Evolutionary conservation across 805 yeast genomes (phyloP).

Genomic region (Vanderwaltozyma tropicalis): DNA sequence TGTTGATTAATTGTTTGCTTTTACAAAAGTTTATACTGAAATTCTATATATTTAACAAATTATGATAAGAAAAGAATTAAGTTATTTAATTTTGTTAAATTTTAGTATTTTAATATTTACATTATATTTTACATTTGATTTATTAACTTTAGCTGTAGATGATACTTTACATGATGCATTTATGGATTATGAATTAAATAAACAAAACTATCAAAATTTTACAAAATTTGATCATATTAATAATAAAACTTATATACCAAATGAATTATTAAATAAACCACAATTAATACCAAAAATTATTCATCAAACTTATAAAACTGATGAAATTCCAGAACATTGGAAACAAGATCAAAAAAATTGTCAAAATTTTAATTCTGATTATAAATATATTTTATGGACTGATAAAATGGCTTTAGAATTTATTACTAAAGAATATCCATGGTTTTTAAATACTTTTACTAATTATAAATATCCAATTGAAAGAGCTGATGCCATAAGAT

Average conservation of each 20-base stretch:
- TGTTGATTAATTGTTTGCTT: no score
- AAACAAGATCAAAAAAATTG: slow-evolving; percentile 63
- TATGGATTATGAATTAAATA: slow-evolving; percentile 45
- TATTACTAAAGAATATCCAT: slow-evolving; percentile 67
- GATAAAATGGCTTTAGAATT: slow-evolving; percentile 73
- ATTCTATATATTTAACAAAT: neutral
- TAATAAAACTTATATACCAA: neutral
- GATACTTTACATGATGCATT: slow-evolving; percentile 56
- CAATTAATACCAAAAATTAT: slow-evolving; percentile 75
- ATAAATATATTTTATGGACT: slow-evolving; percentile 81
- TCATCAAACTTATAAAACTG: slow-evolving; percentile 83
- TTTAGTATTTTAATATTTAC: slow-evolving; percentile 40
- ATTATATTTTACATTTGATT: slow-evolving; percentile 53
- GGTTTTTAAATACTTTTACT: slow-evolving; percentile 77
- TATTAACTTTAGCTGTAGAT: slow-evolving; percentile 59
- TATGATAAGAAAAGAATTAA: slow-evolving; percentile 52
- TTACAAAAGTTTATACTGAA: no score
- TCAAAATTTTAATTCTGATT: slow-evolving; percentile 71
- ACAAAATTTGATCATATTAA: neutral
- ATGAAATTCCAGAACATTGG: slow-evolving; percentile 73
- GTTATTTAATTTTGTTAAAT: slow-evolving; percentile 49
- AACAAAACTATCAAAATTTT: slow-evolving; percentile 10
- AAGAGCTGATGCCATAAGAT: slow-evolving; percentile 84
- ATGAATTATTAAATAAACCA: neutral
- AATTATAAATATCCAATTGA: slow-evolving; percentile 69